Base-by-base conservation (phyloP, 768 basidiomycete genomes). In the Suillus occidentalis region DNA sequence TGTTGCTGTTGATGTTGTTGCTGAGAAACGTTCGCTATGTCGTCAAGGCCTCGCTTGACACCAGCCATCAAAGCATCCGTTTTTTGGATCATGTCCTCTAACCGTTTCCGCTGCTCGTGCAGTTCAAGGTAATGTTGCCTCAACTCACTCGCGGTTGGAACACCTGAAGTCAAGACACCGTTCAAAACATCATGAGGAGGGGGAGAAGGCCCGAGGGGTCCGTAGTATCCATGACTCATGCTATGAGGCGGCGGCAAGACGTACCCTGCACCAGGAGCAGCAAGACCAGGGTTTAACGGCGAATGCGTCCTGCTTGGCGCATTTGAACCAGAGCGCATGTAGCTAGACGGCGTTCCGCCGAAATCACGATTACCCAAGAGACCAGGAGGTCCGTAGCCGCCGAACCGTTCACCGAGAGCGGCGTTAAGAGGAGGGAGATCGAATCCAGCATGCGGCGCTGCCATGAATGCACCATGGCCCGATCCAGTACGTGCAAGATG, bases 291-390 rank as follows among this genome's bases (percentile, higher is more conserved):
- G 61, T 83, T 84, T 71, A 87, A 74, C 57, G 89, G 90, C 53
- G 89, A 90, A 73, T 91, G 89, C 60, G 89, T 88, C 69, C 89
- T 79, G 75, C 88, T 91, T 6, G 90, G 90, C 31, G 86, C 87
- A 67, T 84, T 82, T 57, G 85, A 88, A 63, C 87, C 82, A 28
- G 88, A 85, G 69, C 89, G 83, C 68, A 88, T 79, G 75, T 89
- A 89, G 73, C 86, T 84, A 60, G 84, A 79, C 53, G 80, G 80
- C 65, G 82, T 79, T 68, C 75, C 79, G 61, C 77, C 64, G 63
- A 74, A 78, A 67, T 77, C 75, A 62, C 74, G 76, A 25, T 66
- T 65, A 63, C 72, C 68, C 45, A 77, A 69, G 62, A 78, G 70
- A 61, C 75, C 75, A 56, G 75, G 71, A 45, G 69, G 71, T 67